Evolutionary conservation across 495 filamentous ascomycete genomes (phyloP), one percentile per base, ranked within the genome.

Genomic region (Acidomyces sp.): DNA sequence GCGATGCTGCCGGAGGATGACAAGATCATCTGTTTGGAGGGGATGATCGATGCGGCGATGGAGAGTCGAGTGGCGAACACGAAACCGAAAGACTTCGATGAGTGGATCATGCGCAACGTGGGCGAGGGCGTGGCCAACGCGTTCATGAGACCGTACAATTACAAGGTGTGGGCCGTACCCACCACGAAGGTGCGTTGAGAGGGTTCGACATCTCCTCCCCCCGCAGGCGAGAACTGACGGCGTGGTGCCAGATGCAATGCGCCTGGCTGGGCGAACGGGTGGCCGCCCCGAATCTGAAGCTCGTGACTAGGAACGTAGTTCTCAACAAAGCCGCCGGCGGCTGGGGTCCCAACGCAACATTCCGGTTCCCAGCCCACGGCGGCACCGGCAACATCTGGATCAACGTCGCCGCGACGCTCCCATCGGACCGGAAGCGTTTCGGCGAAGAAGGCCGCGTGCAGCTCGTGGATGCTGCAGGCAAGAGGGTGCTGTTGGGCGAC

Each of bases 61-160:
- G 85, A 86, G 57, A 71, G 71, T 42, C 84, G 88, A 45, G 83
- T 88, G 22, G 63, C 83, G 46, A 88, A 74, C 66, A 83, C 75
- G 36, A 95, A 95, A 69, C 90, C 92, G 37, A 80, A 83, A 66
- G 69, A 86, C 67, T 99, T 99, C 51, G 92, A 99, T 54, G 86
- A 96, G 69, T 96, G 90, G 90, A 96, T 99, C 55, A 61, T 96
- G 47, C 76, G 88, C 42, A 92, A 76, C 67, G 88, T 84, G 72
- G 90, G 90, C 55, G 64, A 66, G 50, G 90, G 92, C 51, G 71
- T 99, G 49, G 90, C 90, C 43, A 77, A 99, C 62, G 67, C 87
- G 39, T 99, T 99, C 77, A 99, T 99, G 90, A 69, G 92, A 54
- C 90, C 90, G 32, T 99, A 99, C 74, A 99, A 99, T 75, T 96